Base-by-base conservation (phyloP, 257 asterid species). In the Ehretia macrophylla region DNA sequence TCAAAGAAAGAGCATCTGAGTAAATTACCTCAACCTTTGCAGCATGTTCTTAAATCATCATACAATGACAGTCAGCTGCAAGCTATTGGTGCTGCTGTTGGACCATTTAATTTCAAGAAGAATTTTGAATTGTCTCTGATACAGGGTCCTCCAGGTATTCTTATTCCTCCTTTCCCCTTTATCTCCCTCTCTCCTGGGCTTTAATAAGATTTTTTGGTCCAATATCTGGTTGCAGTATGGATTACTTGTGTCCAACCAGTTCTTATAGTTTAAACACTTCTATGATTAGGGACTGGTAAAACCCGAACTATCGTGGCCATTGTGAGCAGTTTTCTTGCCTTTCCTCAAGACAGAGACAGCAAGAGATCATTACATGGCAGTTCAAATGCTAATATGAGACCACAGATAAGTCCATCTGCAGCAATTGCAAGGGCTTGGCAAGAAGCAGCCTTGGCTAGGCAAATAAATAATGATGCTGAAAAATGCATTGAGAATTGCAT, bases 131-230 rank as follows among this genome's bases (percentile, higher is more conserved):
- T 93, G 75, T 79, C 91, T 60, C 99, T 93, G 61, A 75, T 93
- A 75, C 99, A 93, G 87, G 99, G 99, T 55, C 99, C 99, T 67
- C 99, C 99, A 81, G 99, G 99, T 89, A 54, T 70, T 76, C 71
- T 45, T 68, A n/a, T 49, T 66, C 53, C 58, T 63, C 37, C 14
- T 35, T 59, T 46, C 27, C 38, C 45, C 40, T 19, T 21, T 37
- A 14, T 53, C 23, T 59, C 45, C 47, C 32, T 48, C 54, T 63
- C 32, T 67, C 32, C 50, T 48, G 51, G 14, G 55, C 5, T 46
- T 48, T 14, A 44, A 21, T n/a, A 12, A 8, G 21, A 17, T 32
- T 65, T 32, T 45, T 27, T 27, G 35, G 35, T 27, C 40, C 56
- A 44, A 39, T 49, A 57, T 50, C 55, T 42, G 54, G 20, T 61